Evolutionary conservation across 306 rosid species (phyloP), one percentile per base, ranked within the genome.

Genomic region (Corylus avellana): DNA sequence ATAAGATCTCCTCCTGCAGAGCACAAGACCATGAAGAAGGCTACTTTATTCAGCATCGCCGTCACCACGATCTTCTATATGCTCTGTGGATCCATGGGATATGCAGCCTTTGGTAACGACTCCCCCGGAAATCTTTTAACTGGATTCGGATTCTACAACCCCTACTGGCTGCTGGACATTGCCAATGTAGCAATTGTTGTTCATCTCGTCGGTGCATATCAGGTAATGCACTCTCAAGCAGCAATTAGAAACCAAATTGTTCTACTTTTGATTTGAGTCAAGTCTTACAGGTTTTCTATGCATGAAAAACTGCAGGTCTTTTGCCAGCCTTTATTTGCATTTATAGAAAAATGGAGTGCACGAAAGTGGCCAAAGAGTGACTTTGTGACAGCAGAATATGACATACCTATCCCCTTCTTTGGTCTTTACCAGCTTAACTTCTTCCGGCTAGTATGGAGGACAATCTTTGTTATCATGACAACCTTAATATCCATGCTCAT

Each of bases 141-240:
- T 17, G 97, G 97, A 50, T 92, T 92, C 75, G 97, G 94, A 12
- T 92, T 92, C 86, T 92, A 88, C 81, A 80, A 92, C 76, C 94
- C 97, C 17, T 92, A 85, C 82, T 92, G 94, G 94, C 88, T 92
- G 12, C 81, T 92, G 5, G 94, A 92, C 83, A 88, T 92, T 25
- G 93, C 94, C 73, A 90, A 92, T 79, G 62, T 83, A 59, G 94
- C 93, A 48, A 87, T 92, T 76, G 89, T 92, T 54, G 81, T 92
- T 56, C 97, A 90, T 81, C 84, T 92, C 8, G 78, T 92, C 64
- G 97, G 97, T 37, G 97, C 94, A 74, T 92, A 90, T 82, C 94
- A 90, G 91, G 94, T 22, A 32, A 32, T 53, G 35, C n/a, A 22
- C 64, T 8, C 50, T 39, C 50, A 13, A 67, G 72, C 50, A 67